Conservation (phyloP, 2,329 filamentous ascomycete genomes). For the Plectosphaerella plurivora region DNA sequence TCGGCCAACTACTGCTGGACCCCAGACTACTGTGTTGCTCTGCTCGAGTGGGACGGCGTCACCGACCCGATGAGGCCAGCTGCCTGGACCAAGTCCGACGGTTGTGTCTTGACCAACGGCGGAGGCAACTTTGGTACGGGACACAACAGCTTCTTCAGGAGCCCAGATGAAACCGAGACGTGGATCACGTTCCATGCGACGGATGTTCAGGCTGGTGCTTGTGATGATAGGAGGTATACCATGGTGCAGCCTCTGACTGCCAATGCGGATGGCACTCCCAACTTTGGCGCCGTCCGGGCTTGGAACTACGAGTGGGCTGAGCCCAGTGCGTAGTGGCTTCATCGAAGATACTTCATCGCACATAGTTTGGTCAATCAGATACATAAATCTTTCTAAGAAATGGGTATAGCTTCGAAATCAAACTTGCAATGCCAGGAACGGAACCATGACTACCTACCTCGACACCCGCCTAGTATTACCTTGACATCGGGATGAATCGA, state of each 20-base stretch:
- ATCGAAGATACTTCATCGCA: no score
- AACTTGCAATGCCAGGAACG: no score
- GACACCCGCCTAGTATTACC: no score
- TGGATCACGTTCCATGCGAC: constrained; percentile 56
- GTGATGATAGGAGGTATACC: constrained; percentile 49
- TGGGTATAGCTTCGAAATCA: no score
- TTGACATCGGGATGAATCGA: no score
- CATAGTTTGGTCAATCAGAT: no score
- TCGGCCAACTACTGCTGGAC: constrained; percentile 56
- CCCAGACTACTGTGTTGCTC: constrained; percentile 45
- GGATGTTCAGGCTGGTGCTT: constrained; percentile 39
- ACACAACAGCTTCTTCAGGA: constrained; percentile 55
- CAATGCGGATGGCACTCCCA: constrained; percentile 45
- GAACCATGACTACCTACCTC: no score
- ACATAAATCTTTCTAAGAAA: no score
- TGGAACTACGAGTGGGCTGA: constrained; percentile 17
- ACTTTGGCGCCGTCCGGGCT: constrained; percentile 36
- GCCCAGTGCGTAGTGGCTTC: constrained; percentile 2
- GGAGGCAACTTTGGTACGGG: constrained; percentile 55
- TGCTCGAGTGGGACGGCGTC: constrained; percentile 47
- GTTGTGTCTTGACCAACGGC: constrained; percentile 44
- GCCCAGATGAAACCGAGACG: constrained; percentile 47
- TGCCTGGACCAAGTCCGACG: constrained; percentile 47
- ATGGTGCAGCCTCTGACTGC: constrained; percentile 46
- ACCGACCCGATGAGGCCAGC: constrained; percentile 37